Evolutionary conservation across 2,329 filamentous ascomycete genomes (phyloP).

Genomic region (Fusarium mexicanum): DNA sequence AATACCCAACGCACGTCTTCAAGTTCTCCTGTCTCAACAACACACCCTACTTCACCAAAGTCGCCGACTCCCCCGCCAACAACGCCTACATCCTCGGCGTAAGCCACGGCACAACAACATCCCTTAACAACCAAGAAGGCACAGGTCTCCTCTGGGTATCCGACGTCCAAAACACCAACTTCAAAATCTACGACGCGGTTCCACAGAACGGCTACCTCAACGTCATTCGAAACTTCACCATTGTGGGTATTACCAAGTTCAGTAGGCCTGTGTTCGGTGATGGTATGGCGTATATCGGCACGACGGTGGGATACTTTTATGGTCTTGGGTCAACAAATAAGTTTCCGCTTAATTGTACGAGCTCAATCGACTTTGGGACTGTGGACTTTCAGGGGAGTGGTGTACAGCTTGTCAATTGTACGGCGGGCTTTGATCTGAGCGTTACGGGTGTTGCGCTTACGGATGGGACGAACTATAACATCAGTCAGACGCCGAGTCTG

Average conservation of each 20-base stretch:
- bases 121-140: conserved; percentile 61
- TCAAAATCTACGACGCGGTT: conserved; percentile 63
- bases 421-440: conserved; percentile 55
- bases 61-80: conserved; percentile 58
- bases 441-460: conserved; percentile 52
- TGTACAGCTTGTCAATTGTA: conserved; percentile 55
- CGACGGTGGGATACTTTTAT: conserved; percentile 61
- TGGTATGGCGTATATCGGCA: conserved; percentile 64
- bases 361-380: conserved; percentile 56
- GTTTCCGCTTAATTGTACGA: conserved; percentile 63
- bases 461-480: conserved; percentile 48
- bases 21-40: conserved; percentile 65
- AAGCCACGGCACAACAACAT: conserved; percentile 66
- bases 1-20: conserved; percentile 65
- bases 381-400: conserved; percentile 51
- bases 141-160: conserved; percentile 66
- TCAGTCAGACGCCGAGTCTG: conserved; percentile 48
- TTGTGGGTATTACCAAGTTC: conserved; percentile 65
- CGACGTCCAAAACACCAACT: conserved; percentile 63
- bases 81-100: conserved; percentile 65
- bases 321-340: conserved; percentile 66
- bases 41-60: conserved; percentile 62
- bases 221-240: conserved; percentile 60
- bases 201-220: conserved; percentile 58
- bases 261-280: conserved; percentile 67